Percentiles rank a stretch among this genome's conserved stretches.
Evolutionary conservation across 208 protist genomes (phyloP).

Genomic region (Naegleria fowleri): DNA sequence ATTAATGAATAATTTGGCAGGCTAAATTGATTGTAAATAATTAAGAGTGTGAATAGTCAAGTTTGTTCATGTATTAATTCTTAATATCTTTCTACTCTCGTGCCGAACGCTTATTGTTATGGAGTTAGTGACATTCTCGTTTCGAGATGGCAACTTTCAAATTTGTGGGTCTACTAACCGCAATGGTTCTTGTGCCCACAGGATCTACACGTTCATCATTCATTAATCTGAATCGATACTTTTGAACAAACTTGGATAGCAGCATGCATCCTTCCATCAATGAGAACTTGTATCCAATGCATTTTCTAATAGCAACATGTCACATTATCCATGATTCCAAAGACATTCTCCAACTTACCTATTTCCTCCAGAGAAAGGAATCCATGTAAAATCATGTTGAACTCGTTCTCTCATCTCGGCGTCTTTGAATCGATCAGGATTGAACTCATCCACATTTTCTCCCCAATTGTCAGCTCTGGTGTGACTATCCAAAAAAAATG

Average conservation of each 20-base stretch:
- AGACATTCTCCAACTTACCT: too few relatives aligned
- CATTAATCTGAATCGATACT: neutral
- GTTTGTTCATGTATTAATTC: too few relatives aligned
- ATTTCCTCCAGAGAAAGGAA: neutral
- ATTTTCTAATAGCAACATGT: neutral
- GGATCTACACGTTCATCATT: neutral
- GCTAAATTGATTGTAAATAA: too few relatives aligned
- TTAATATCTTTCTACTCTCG: too few relatives aligned
- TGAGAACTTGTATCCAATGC: neutral
- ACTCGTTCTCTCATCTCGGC: neutral
- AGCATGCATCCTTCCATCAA: neutral
- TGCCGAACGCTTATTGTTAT: too few relatives aligned
- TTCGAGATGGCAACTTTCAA: neutral
- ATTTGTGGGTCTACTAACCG: neutral
- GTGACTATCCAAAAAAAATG: too few relatives aligned
- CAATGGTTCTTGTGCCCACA: neutral
- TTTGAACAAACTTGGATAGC: neutral
- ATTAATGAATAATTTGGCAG: too few relatives aligned
- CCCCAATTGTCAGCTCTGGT: neutral
- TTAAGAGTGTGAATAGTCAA: too few relatives aligned
- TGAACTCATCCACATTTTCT: neutral
- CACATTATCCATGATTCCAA: too few relatives aligned
- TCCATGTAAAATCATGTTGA: neutral
- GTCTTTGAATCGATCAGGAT: neutral
- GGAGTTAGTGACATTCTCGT: neutral